Evolutionary conservation across 2,329 filamentous ascomycete species (phyloP).

Genomic region (Seiridium unicorne): DNA sequence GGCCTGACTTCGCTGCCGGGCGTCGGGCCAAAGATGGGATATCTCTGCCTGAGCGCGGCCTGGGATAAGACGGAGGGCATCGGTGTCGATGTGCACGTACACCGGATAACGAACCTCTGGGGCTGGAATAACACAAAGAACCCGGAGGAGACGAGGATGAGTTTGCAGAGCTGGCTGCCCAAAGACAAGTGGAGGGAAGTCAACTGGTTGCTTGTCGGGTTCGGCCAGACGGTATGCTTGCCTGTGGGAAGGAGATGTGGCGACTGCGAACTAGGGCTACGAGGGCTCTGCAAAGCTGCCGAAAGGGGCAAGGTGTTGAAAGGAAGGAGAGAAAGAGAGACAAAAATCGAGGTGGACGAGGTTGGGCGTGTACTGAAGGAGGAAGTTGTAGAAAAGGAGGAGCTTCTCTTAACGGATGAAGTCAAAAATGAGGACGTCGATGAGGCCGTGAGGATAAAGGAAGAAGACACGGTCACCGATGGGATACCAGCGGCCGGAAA

Average conservation of each 20-base stretch:
- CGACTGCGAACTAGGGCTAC: slow-evolving; percentile 76
- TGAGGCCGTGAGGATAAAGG: not conserved
- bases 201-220: slow-evolving; percentile 82
- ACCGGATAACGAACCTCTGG: slow-evolving; percentile 93
- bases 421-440: slow-evolving; percentile 17
- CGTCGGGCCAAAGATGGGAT: slow-evolving; percentile 93
- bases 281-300: slow-evolving; percentile 73
- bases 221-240: slow-evolving; percentile 83
- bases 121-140: slow-evolving; percentile 81
- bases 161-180: slow-evolving; percentile 80
- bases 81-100: slow-evolving; percentile 92
- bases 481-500: not conserved
- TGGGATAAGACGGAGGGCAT: slow-evolving; percentile 69
- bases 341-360: slow-evolving; percentile 20
- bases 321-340: slow-evolving; percentile 51
- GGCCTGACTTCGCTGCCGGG: slow-evolving; percentile 78
- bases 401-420: slow-evolving; percentile 29
- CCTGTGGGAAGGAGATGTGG: slow-evolving; percentile 80
- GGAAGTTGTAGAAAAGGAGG: slow-evolving; percentile 23
- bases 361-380: slow-evolving; percentile 17
- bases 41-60: slow-evolving; percentile 77
- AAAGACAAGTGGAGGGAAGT: slow-evolving; percentile 87
- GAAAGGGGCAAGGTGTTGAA: slow-evolving; percentile 62
- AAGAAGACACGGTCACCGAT: not conserved
- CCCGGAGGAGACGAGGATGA: slow-evolving; percentile 77